Evolutionary conservation across 352 stramenopile species (phyloP), one percentile per base, ranked within the genome.

Genomic region (Phytopythium delawarense): DNA sequence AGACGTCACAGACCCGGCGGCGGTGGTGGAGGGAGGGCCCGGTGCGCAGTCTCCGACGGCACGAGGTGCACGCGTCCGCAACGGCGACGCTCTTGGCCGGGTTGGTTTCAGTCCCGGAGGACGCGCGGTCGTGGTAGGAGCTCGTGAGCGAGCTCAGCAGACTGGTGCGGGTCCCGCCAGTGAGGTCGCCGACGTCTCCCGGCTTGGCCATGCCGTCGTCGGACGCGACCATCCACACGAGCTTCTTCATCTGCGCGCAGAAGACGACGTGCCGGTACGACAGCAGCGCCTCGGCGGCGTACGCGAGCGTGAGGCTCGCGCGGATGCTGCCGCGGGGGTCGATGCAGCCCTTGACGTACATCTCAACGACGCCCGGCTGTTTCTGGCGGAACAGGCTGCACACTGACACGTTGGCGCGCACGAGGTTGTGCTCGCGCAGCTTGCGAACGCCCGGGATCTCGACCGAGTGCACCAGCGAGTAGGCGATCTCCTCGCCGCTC

Each of bases 241-340:
- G 69, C 59, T 91, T 91, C 61, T 89, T 87, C 75, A 87, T 87
- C 57, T 80, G 75, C 21, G 67, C 78, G 52, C 78, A 87, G 30
- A 69, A 28, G 30, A 69, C 59, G 40, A 68, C 62, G 48, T 58
- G 61, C 18, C 70, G 71, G 51, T 66, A 75, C 11, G 71, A 78
- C 42, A 78, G 39, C 42, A 78, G 50, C n/a, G 64, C 64, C 20
- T 78, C 64, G 4, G 71, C 55, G 21, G 71, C 71, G 57, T 68
- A 59, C 16, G 55, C 62, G 48, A 78, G 69, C 20, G 68, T 55
- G 12, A 78, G 45, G 25, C 67, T 71, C 28, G 71, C 59, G 11
- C 60, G 60, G 39, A 71, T 63, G 12, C 34, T 46, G 42, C 68
- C 71, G 57, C 67, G 65, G 21, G 61, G 44, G 48, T 79, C 66